These are phyloP conservation scores for Coprinopsis cinerea DNA, from an alignment of 768 basidiomycete genomes.

Conservation along the genomic window DNA sequence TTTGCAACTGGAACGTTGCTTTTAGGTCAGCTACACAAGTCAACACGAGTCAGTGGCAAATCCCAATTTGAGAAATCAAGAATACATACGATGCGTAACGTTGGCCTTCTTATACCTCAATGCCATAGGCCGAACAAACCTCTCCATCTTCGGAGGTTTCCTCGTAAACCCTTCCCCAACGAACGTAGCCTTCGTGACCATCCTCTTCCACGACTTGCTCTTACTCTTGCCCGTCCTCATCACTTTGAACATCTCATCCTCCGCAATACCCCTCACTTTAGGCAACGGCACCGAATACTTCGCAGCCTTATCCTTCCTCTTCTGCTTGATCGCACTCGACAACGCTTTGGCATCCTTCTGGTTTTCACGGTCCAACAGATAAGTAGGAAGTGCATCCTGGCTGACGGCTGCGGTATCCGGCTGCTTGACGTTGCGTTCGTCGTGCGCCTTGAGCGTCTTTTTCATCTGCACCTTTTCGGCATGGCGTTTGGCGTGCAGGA, in stretches of 20 bases:
- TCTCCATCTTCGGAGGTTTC: slow-evolving; percentile 98
- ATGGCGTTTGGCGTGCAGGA: slow-evolving; percentile 95
- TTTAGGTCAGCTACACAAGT: slow-evolving; percentile 78
- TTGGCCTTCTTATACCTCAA: slow-evolving; percentile 97
- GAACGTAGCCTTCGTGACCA: slow-evolving; percentile 99
- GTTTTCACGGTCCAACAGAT: slow-evolving; percentile 94
- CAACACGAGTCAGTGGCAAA: slow-evolving; percentile 3
- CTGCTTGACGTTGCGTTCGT: slow-evolving; percentile 97
- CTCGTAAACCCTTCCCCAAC: slow-evolving; percentile 97
- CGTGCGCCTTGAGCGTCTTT: slow-evolving; percentile 99
- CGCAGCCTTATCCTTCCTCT: slow-evolving; percentile 97
- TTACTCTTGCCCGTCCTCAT: slow-evolving; percentile 96
- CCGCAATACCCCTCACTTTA: slow-evolving; percentile 95
- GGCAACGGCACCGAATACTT: slow-evolving; percentile 97
- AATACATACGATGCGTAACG: slow-evolving; percentile 89
- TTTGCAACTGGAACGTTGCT: slow-evolving; percentile 98
- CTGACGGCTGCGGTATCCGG: slow-evolving; percentile 76
- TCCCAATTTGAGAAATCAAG: neutral
- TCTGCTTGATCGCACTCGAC: slow-evolving; percentile 94
- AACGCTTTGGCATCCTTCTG: slow-evolving; percentile 97
- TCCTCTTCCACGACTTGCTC: slow-evolving; percentile 96
- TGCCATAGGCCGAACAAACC: slow-evolving; percentile 97
- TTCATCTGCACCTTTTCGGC: slow-evolving; percentile 98
- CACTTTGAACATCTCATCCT: slow-evolving; percentile 99
- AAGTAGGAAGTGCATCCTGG: slow-evolving; percentile 91